Evolutionary conservation across 2,329 filamentous ascomycete genomes (phyloP), one percentile per base, ranked within the genome.

Genomic region (Endothia cerciana): DNA sequence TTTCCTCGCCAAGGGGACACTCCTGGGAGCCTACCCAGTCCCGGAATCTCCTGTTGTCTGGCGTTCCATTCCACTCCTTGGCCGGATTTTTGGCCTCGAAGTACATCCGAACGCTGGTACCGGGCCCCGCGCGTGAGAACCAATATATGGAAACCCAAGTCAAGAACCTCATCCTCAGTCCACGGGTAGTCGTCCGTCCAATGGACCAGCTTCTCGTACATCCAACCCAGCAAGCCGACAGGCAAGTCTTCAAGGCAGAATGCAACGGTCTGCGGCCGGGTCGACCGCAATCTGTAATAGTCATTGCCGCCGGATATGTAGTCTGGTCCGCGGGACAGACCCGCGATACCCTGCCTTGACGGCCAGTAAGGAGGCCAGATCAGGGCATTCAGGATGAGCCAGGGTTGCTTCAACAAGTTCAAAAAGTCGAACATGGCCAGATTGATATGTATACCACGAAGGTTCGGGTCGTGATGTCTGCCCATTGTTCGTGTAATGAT

Each of bases 201-300:
- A 70, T 91, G 88, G 70, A 89, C 85, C 41, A 94, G 77, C 74
- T 94, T 94, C 77, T 94, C 92, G 70, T 91, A 91, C 38, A 94
- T 88, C 92, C 92, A 95, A 0, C 90, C 86, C 1, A 94, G 79
- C 1, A 93, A 77, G 0, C 84, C 90, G 0, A 91, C 85, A 0
- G 91, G 92, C 6, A 84, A 89, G 73, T 93, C 91, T 0, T 85
- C 82, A 1, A 94, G 80, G 0, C 82, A 87, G 71, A 91, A 91
- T 0, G 88, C 89, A 0, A 94, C 73, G 0, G 91, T 94, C 60
- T 91, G 87, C 0, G 91, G 91, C 11, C 59, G 45, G 0, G 90
- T 92, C 17, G 78, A 77, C 70, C 92, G 89, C 65, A 85, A 76
- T 1, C 80, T 66, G 69, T 83, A 81, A 74, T 92, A 92, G 5